Base-by-base conservation (phyloP, 2,329 filamentous ascomycete species). In the Pleomassaria siparia region DNA sequence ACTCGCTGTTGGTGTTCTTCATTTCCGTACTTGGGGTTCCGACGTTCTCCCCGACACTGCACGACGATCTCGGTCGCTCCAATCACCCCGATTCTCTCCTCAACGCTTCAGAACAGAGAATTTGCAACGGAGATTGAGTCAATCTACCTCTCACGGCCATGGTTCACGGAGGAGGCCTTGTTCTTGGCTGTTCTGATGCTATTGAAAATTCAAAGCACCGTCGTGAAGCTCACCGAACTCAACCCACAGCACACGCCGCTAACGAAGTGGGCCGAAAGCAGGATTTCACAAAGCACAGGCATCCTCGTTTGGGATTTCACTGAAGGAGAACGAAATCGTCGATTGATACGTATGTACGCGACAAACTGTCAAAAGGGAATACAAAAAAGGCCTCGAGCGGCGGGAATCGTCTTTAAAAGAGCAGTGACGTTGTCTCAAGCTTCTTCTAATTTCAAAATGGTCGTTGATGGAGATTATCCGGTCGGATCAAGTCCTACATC, bases 401-500 rank as follows among this genome's bases (percentile, higher is more conserved):
- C 20, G 20, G 18, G n/a, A 37, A 37, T 3, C 18, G 21, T 40
- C 37, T 40, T 26, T 40, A 40, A 40, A 29, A 12, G 37, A 26
- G 24, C 25, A 28, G 26, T 15, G 30, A 44, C 42, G 42, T 44
- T 44, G 42, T 30, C 25, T 44, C 30, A 44, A 44, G 42, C 42
- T 44, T 44, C 42, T 43, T 18, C 24, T 33, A 33, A 43, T 43
- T 18, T 28, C 16, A 18, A 40, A 28, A 40, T 24, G 13, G 12
- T 15, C n/a, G 20, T 26, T 33, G 28, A 32, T 21, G 21, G 39
- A 43, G 30, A 24, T 42, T 16, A n/a, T 47, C 45, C 37, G 48
- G 32, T 42, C 48, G 48, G 51, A 43, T 35, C 33, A 44, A 4
- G 7, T 12, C 15, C 53, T 44, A 7, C 15, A 44, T 54, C 21